phyloP scores from a whole-genome alignment of 129 eudicot genomes.

The Scalesia atractyloides region DNA sequence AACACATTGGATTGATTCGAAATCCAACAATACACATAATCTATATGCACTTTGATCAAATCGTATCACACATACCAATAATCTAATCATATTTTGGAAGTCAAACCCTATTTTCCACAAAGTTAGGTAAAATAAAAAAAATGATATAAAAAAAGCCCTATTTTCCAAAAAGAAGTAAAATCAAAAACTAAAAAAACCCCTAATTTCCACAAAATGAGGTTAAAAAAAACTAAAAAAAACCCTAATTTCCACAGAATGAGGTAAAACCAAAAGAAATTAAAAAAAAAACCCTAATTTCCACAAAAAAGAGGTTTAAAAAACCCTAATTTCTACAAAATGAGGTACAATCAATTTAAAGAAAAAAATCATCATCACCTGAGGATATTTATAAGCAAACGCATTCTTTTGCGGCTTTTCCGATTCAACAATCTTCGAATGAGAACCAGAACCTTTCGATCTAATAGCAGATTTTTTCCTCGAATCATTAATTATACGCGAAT shows the following conservation, averaged over 20 bases:
- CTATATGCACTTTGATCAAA: slow-evolving; percentile 6
- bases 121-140: too few relatives aligned
- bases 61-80: neutral
- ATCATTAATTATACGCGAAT: slow-evolving; percentile 26
- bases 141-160: too few relatives aligned
- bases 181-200: neutral
- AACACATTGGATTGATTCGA: neutral
- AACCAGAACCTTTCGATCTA: slow-evolving; percentile 29
- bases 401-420: slow-evolving; percentile 38
- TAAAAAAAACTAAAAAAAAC: slow-evolving; percentile 4
- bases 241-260: neutral
- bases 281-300: slow-evolving; percentile 13
- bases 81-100: neutral
- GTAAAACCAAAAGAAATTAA: neutral
- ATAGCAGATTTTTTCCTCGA: slow-evolving; percentile 44
- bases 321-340: neutral
- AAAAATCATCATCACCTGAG: slow-evolving; percentile 29
- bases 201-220: slow-evolving; percentile 4
- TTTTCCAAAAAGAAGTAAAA: neutral
- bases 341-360: neutral
- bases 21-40: slow-evolving; percentile 4
- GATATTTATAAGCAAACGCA: slow-evolving; percentile 53
- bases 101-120: neutral
- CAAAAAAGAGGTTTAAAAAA: too few relatives aligned
- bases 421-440: slow-evolving; percentile 24